Conservation (phyloP, 164 flowering plant genomes). For the Macadamia tetraphylla region DNA sequence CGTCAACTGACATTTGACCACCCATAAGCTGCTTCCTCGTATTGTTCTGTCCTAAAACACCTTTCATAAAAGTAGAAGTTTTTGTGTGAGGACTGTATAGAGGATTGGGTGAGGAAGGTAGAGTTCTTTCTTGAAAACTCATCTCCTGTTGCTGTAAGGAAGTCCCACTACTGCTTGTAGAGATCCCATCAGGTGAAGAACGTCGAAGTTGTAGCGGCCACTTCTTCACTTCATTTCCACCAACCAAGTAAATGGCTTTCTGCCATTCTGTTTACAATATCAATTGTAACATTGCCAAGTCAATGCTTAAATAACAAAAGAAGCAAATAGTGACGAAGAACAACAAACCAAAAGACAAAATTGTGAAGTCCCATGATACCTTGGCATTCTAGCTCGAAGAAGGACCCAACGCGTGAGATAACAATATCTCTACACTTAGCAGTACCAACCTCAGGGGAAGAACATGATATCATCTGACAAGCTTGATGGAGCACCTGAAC, state of each 20-base stretch:
- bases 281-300: not conserved
- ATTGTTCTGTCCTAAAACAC: constrained; percentile 60
- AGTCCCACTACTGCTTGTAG: constrained; percentile 66
- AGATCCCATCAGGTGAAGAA: constrained; percentile 63
- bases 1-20: constrained; percentile 54
- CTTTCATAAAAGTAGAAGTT: constrained; percentile 65
- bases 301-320: not conserved
- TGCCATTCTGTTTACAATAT: constrained; percentile 78
- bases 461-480: constrained; percentile 75
- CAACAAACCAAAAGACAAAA: not conserved
- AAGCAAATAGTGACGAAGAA: not conserved
- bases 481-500: constrained; percentile 91
- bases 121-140: constrained; percentile 72
- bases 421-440: constrained; percentile 84
- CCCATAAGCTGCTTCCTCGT: constrained; percentile 76
- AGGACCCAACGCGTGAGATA: constrained; percentile 85
- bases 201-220: constrained; percentile 90
- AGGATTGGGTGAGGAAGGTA: constrained; percentile 80
- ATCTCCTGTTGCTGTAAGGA: constrained; percentile 81
- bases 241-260: constrained; percentile 79
- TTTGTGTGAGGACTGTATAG: constrained; percentile 71
- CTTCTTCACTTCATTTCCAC: constrained; percentile 87
- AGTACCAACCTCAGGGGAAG: constrained; percentile 52
- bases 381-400: constrained; percentile 92
- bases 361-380: constrained; percentile 33